These are phyloP conservation scores for Globisporangium ultimum DNA, from an alignment of 352 stramenopile species.

Conservation along the genomic window DNA sequence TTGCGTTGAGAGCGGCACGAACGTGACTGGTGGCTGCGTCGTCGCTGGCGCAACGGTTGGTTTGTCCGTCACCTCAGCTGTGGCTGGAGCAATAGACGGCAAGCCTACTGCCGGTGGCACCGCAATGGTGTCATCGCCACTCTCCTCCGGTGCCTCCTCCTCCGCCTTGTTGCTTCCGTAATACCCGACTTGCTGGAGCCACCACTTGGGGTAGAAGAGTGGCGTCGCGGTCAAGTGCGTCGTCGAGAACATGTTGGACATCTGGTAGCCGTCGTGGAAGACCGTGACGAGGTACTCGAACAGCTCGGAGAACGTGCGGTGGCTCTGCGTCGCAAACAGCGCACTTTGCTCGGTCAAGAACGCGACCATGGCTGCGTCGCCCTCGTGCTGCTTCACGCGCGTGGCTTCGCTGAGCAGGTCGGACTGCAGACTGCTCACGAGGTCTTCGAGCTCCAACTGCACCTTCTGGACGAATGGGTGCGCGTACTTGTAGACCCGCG, in stretches of 20 bases:
- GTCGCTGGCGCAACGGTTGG: conserved; percentile 3
- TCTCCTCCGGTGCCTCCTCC: not conserved
- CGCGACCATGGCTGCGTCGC: conserved; percentile 37
- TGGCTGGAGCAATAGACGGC: conserved; percentile 7
- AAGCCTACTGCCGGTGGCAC: conserved; percentile 1
- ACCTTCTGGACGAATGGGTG: conserved; percentile 54
- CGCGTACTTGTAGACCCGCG: conserved; percentile 69
- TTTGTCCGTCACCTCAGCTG: not conserved
- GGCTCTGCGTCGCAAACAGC: conserved; percentile 45
- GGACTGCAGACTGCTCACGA: conserved; percentile 28
- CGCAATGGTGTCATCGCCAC: conserved; percentile 1
- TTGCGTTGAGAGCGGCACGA: not conserved
- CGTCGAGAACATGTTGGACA: conserved; percentile 46
- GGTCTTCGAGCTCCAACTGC: conserved; percentile 58
- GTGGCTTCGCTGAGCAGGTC: conserved; percentile 36
- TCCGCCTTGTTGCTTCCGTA: conserved; percentile 31
- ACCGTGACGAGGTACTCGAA: conserved; percentile 69
- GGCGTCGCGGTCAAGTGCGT: conserved; percentile 36
- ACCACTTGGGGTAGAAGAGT: conserved; percentile 86
- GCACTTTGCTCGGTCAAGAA: conserved; percentile 62
- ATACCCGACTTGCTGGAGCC: conserved; percentile 75
- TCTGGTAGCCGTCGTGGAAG: conserved; percentile 82
- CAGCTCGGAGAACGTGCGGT: conserved; percentile 48
- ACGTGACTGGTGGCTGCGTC: not conserved
- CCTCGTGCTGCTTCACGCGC: conserved; percentile 31